These are phyloP conservation scores for Xylariales sp. DNA, from an alignment of 2,329 filamentous ascomycete genomes.

Conservation along the genomic window DNA sequence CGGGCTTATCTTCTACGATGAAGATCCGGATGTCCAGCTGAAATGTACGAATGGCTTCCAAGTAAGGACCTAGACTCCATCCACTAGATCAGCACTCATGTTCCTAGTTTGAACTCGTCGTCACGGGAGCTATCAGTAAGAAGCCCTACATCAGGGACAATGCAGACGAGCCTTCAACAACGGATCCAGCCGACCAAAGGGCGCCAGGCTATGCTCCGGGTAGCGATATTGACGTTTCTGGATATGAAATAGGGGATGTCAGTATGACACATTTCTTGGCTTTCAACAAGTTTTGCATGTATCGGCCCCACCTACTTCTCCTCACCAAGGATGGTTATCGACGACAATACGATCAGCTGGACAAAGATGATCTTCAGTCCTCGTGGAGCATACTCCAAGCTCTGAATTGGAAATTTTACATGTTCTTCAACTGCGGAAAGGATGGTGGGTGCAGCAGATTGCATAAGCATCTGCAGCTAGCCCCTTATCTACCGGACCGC, in stretches of 20 bases:
- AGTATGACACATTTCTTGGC: slow-evolving; percentile 39
- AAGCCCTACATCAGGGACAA: slow-evolving; percentile 16
- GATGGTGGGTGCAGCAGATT: slow-evolving; percentile 39
- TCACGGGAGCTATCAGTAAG: slow-evolving; percentile 9
- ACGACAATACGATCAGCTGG: slow-evolving; percentile 40
- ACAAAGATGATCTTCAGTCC: slow-evolving; percentile 34
- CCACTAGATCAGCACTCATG: not conserved
- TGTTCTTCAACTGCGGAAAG: slow-evolving; percentile 43
- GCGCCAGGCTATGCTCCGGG: slow-evolving; percentile 21
- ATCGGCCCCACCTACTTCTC: slow-evolving; percentile 41
- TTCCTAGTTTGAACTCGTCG: slow-evolving; percentile 15
- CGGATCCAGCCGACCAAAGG: not conserved
- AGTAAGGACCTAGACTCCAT: slow-evolving; percentile 4
- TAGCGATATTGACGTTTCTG: slow-evolving; percentile 37
- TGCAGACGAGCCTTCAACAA: slow-evolving; percentile 7
- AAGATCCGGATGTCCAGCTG: slow-evolving; percentile 11
- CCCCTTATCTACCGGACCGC: slow-evolving; percentile 27
- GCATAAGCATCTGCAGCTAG: slow-evolving; percentile 45
- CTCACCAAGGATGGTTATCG: slow-evolving; percentile 41
- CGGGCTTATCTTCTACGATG: slow-evolving; percentile 18
- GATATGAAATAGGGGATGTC: slow-evolving; percentile 35
- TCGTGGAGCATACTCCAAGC: slow-evolving; percentile 27
- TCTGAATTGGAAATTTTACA: slow-evolving; percentile 27
- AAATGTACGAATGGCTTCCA: slow-evolving; percentile 10
- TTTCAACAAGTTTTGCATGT: slow-evolving; percentile 45